A percentile compares a stretch with the other conserved stretches of the same genome.
These are phyloP conservation scores for Penicillium alfredii DNA, from an alignment of 495 filamentous ascomycete species.

Conservation along the genomic window DNA sequence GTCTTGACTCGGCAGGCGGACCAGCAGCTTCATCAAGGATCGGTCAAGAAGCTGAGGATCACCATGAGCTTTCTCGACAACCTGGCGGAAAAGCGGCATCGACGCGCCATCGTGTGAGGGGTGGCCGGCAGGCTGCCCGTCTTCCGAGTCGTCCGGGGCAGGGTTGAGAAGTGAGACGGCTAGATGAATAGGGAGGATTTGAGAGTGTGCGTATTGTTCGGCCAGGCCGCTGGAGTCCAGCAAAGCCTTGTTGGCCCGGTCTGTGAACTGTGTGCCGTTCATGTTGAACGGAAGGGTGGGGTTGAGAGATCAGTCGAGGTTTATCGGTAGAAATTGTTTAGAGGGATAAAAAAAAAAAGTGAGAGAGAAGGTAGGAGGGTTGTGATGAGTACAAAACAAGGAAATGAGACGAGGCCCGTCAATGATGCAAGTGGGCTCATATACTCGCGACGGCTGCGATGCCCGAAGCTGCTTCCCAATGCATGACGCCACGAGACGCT, in stretches of 20 bases:
- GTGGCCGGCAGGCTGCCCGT: conserved; percentile 58
- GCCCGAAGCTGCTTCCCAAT: conserved; percentile 15
- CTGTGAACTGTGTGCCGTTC: conserved; percentile 69
- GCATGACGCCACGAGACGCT: conserved; percentile 31
- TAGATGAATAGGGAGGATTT: conserved; percentile 82
- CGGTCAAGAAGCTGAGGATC: conserved; percentile 85
- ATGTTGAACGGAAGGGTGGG: conserved; percentile 24
- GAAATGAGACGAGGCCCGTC: conserved; percentile 1
- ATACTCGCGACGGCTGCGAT: conserved; percentile 19
- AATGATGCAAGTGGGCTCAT: conserved; percentile 19
- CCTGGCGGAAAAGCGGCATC: conserved; percentile 80
- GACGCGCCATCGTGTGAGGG: conserved; percentile 51
- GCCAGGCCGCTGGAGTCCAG: conserved; percentile 78
- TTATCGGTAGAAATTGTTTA: conserved; percentile 3
- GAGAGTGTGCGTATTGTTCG: conserved; percentile 81
- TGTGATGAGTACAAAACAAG: background rate
- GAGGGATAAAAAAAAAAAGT: conserved; percentile 1
- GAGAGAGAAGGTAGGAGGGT: conserved; percentile 2
- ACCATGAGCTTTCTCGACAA: conserved; percentile 88
- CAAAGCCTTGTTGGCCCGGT: conserved; percentile 81
- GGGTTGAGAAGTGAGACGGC: conserved; percentile 86
- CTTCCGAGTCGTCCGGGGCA: conserved; percentile 66
- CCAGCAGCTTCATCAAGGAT: conserved; percentile 81
- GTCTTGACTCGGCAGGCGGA: conserved; percentile 87
- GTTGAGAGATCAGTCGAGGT: conserved; percentile 9